Conservation (phyloP, 371 early-diverging fungal genomes). For the Haplosporangium sp. region DNA sequence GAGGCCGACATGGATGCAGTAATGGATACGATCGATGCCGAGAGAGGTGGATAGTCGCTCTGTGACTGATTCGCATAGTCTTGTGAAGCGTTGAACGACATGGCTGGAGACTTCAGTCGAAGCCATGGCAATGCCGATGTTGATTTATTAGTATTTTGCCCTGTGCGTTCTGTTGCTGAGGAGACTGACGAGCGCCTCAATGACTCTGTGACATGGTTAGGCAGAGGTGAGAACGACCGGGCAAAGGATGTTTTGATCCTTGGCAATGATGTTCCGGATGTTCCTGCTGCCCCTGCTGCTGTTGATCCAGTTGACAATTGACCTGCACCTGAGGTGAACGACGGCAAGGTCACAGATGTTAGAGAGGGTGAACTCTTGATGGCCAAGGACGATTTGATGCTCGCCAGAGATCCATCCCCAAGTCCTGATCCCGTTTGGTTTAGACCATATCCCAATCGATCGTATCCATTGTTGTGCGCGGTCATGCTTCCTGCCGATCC, state of each 20-base stretch:
- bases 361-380: conserved; percentile 53
- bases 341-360: conserved; percentile 12
- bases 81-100: conserved; percentile 7
- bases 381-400: conserved; percentile 38
- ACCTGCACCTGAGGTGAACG: conserved; percentile 4
- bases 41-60: conserved; percentile 9
- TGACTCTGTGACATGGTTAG: not conserved
- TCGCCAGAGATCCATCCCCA: conserved; percentile 33
- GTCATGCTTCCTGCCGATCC: conserved; percentile 37
- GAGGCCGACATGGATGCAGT: conserved; percentile 24
- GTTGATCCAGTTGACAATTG: not conserved
- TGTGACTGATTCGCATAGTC: conserved; percentile 18
- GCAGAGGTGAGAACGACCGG: conserved; percentile 13
- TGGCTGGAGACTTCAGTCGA: conserved; percentile 18
- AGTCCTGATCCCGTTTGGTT: conserved; percentile 8
- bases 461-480: conserved; percentile 4
- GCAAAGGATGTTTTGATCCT: not conserved
- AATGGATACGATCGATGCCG: conserved; percentile 15
- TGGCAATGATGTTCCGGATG: too few species aligned
- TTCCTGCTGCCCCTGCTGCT: not conserved
- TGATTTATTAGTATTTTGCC: conserved; percentile 14
- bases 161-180: not conserved
- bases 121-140: conserved; percentile 36
- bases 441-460: conserved; percentile 4
- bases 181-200: conserved; percentile 6